A percentile compares a stretch with the other conserved stretches of the same genome.
Conservation (phyloP, 1,284 basidiomycete genomes). For the Lignosus rhinocerotis region DNA sequence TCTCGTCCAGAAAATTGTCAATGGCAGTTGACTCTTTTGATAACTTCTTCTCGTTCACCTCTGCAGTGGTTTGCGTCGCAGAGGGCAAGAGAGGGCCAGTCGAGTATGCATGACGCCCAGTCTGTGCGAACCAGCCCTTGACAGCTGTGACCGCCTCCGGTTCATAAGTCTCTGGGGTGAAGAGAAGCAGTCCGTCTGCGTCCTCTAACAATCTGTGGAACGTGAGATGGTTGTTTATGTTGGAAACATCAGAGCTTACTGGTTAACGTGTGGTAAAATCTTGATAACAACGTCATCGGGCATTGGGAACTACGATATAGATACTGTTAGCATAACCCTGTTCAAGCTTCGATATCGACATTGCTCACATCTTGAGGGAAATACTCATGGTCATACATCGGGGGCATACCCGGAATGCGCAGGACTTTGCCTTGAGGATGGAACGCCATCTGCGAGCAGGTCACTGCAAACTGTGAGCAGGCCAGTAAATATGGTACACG, state of each 20-base stretch:
- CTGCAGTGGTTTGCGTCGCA: not conserved
- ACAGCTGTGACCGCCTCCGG: constrained; percentile 1
- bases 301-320: not conserved
- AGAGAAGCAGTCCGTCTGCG: constrained; percentile 16
- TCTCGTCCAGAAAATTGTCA: constrained; percentile 8
- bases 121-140: constrained; percentile 14
- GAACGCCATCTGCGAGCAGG: not conserved
- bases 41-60: not conserved
- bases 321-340: not conserved
- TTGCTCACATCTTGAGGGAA: constrained; percentile 22
- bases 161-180: constrained; percentile 17
- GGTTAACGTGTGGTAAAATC: not conserved
- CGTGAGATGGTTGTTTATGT: not conserved
- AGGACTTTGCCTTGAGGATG: constrained; percentile 4
- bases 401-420: constrained; percentile 17
- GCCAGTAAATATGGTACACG: not conserved
- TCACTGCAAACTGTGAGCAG: not conserved
- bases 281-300: not conserved
- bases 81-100: constrained; percentile 8
- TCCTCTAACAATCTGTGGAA: constrained; percentile 1
- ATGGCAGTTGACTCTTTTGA: constrained; percentile 6
- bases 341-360: not conserved
- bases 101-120: constrained; percentile 7
- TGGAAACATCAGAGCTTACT: not conserved
- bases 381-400: constrained; percentile 26